phyloP scores from a whole-genome alignment of 2,329 filamentous ascomycete genomes.

The Akanthomyces dipterigenus region DNA sequence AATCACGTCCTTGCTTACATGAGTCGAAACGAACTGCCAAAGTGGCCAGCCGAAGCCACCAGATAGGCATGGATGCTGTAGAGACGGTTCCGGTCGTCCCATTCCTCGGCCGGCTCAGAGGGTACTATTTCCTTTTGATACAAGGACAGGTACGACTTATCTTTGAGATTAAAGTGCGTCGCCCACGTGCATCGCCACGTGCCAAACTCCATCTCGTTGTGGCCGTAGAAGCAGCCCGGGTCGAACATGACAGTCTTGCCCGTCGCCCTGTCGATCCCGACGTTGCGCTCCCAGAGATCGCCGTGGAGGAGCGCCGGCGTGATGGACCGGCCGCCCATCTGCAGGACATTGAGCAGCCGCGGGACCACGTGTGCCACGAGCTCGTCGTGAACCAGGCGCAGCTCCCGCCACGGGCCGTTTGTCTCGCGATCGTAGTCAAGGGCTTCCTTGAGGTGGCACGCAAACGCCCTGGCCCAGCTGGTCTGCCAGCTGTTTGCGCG shows the following conservation, averaged over 20 bases:
- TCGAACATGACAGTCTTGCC: constrained; percentile 26
- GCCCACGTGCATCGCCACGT: constrained; percentile 19
- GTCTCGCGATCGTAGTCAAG: constrained; percentile 5
- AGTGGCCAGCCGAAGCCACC: constrained; percentile 18
- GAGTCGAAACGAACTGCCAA: constrained; percentile 18
- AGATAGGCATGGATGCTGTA: constrained; percentile 17
- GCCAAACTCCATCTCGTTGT: constrained; percentile 26
- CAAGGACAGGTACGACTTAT: constrained; percentile 13
- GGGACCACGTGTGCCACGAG: constrained; percentile 23
- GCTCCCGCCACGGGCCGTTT: constrained; percentile 17
- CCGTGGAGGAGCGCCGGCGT: constrained; percentile 27
- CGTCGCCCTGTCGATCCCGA: constrained; percentile 21
- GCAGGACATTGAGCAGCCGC: constrained; percentile 23
- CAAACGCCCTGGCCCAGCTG: constrained; percentile 30
- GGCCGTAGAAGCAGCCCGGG: constrained; percentile 25
- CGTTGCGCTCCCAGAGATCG: constrained; percentile 29
- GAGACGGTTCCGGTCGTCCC: constrained; percentile 21
- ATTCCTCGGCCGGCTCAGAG: constrained; percentile 20
- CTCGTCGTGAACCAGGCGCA: constrained; percentile 15
- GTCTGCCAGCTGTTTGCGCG: constrained; percentile 25
- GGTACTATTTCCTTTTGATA: constrained; percentile 17
- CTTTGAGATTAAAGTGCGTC: constrained; percentile 17
- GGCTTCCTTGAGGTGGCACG: constrained; percentile 9
- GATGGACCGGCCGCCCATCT: constrained; percentile 23
- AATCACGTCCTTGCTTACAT: constrained; percentile 16